Conservation (phyloP, 768 basidiomycete genomes). For the Ramaria rubella region DNA sequence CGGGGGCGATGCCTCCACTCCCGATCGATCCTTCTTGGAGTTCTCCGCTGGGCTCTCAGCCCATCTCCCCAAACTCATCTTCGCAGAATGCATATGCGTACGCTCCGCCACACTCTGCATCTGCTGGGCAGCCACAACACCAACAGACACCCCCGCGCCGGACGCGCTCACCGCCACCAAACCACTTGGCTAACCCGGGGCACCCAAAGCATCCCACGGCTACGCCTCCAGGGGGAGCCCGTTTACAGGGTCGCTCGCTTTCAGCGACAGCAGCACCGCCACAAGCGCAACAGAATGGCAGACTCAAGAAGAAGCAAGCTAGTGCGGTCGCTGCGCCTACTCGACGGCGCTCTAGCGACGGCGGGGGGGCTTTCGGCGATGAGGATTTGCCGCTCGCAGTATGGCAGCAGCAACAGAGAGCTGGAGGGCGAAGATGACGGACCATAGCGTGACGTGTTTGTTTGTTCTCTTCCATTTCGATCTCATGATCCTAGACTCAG, state of each 20-base stretch:
- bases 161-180: constrained; percentile 7
- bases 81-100: constrained; percentile 5
- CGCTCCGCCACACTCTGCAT: background rate
- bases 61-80: background rate
- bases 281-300: constrained; percentile 40
- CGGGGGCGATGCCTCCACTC: constrained; percentile 14
- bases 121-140: constrained; percentile 1
- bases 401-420: constrained; percentile 60
- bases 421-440: background rate
- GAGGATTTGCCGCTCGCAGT: constrained; percentile 77
- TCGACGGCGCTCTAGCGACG: constrained; percentile 32
- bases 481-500: background rate
- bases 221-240: constrained; percentile 17
- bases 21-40: constrained; percentile 11
- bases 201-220: constrained; percentile 17
- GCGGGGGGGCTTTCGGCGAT: constrained; percentile 44
- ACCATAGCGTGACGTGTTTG: background rate
- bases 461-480: background rate
- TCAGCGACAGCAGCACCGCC: constrained; percentile 55
- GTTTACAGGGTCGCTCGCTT: constrained; percentile 56
- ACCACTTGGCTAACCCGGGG: constrained; percentile 4
- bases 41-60: background rate
- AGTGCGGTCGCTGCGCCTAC: constrained; percentile 44
- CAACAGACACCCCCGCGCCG: constrained; percentile 6
- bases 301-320: constrained; percentile 48